These are phyloP conservation scores for Melaleuca alternifolia DNA, from an alignment of 345 rosid genomes.

Conservation along the genomic window DNA sequence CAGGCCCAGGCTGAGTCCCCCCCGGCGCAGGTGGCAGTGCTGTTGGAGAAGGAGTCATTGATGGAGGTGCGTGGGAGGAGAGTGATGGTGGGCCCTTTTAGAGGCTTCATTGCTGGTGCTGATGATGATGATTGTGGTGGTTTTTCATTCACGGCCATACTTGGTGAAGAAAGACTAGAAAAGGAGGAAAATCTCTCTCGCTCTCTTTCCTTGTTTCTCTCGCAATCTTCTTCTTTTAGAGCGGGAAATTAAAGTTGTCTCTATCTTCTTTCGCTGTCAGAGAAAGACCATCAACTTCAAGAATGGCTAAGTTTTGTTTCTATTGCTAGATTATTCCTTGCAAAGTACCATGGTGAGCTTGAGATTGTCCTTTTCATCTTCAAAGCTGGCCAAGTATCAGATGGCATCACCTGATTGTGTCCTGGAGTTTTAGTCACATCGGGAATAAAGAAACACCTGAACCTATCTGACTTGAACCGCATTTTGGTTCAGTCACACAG, in stretches of 20 bases:
- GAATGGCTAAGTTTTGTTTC: background rate
- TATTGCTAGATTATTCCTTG: background rate
- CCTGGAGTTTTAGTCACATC: background rate
- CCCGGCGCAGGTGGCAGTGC: background rate
- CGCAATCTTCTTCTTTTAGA: background rate
- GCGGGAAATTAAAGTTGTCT: background rate
- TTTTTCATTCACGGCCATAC: slow-evolving; percentile 21
- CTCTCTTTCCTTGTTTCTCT: background rate
- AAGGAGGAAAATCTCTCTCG: background rate
- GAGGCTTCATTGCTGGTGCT: slow-evolving; percentile 1
- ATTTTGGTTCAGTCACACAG: background rate
- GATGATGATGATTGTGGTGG: slow-evolving; percentile 1
- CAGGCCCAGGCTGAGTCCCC: slow-evolving; percentile 1
- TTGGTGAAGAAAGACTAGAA: background rate
- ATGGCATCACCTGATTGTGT: background rate
- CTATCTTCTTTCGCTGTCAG: background rate
- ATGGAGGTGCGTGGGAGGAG: slow-evolving; percentile 51
- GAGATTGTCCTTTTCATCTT: background rate
- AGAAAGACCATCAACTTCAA: background rate
- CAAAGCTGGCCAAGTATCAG: background rate
- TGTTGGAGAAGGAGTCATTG: slow-evolving; percentile 15
- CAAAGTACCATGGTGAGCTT: background rate
- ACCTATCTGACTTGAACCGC: background rate
- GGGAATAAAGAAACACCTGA: background rate
- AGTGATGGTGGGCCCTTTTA: slow-evolving; percentile 36